Base-by-base conservation (phyloP, 2,329 filamentous ascomycete genomes). In the Botrytis medusae region DNA sequence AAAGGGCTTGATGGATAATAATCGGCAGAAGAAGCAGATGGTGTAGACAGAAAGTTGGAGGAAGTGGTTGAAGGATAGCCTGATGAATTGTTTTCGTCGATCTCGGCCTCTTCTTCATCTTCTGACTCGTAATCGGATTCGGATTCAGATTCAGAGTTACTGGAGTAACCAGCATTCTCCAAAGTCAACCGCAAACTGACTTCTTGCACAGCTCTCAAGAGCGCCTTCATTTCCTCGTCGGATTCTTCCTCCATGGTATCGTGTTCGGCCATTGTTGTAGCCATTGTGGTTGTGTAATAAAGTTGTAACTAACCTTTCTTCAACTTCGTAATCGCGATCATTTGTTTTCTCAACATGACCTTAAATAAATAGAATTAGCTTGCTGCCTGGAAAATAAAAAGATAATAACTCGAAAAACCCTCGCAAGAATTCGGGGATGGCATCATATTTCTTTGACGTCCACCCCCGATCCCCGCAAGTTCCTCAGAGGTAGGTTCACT, bases 341-440 rank as follows among this genome's bases (percentile, higher is more conserved):
- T 95, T 98, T 40, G 96, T 99, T 85, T 96, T 95, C 85, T 99
- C 96, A 79, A 99, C 97, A 86, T 98, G 96, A 74, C 96, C 93
- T 90, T 78, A 1, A 54, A 54, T 37, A 42, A 65, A 40, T 8
- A 34, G 18, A 42, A 42, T 72, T 57, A 72, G 69, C 34, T 46
- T n/a, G 5, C 48, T 68, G 65, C 65, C 65, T 42, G 6, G 14
- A 68, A 42, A 68, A 40, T 20, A 68, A 68, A 48, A 37, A 40
- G 10, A 32, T 16, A 16, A 37, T 65, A 65, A 44, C 44, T 65
- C 44, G 44, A 48, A 54, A 34, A 46, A 18, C 12, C 51, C 51
- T 57, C n/a, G 51, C 51, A 57, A 57, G n/a, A 29, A 40, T 6
- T 18, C n/a, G 14, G 48, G 34, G 25, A 40, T 32, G 37, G 22